phyloP scores from a whole-genome alignment of 257 asterid species.

The Fraxinus excelsior region DNA sequence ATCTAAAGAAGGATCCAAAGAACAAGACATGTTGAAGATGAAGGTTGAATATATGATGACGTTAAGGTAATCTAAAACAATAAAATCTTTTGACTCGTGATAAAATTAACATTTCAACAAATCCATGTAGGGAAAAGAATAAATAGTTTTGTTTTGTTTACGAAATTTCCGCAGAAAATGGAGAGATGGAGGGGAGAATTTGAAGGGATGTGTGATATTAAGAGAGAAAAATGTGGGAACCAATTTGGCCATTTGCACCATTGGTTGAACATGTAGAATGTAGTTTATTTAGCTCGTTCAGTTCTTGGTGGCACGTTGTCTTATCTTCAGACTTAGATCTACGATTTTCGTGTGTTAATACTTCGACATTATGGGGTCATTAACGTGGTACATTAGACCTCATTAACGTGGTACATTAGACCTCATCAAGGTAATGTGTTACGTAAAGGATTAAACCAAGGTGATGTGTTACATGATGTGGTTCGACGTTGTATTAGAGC shows the following conservation, averaged over 20 bases:
- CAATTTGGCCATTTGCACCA: neutral
- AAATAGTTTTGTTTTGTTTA: constrained; percentile 28
- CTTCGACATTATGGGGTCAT: no score
- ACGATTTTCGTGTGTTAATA: no score
- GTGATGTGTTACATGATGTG: no score
- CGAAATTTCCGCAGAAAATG: constrained; percentile 45
- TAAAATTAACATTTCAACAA: no score
- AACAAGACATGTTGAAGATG: constrained; percentile 16
- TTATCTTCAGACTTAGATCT: no score
- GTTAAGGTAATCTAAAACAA: neutral
- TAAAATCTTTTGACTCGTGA: neutral
- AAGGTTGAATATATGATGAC: constrained; percentile 1
- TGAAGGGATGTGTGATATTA: constrained; percentile 24
- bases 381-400: no score
- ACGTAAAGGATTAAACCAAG: no score
- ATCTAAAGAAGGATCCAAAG: neutral
- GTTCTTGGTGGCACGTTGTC: neutral
- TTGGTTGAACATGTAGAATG: neutral
- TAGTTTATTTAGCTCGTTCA: neutral
- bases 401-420: no score
- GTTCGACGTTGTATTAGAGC: neutral
- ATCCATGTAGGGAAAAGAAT: constrained; percentile 6
- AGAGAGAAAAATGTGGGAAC: constrained; percentile 30
- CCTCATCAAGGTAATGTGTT: no score
- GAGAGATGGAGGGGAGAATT: constrained; percentile 23